Evolutionary conservation across 1,284 basidiomycete species (phyloP).

Genomic region (Cerioporus squamosus): DNA sequence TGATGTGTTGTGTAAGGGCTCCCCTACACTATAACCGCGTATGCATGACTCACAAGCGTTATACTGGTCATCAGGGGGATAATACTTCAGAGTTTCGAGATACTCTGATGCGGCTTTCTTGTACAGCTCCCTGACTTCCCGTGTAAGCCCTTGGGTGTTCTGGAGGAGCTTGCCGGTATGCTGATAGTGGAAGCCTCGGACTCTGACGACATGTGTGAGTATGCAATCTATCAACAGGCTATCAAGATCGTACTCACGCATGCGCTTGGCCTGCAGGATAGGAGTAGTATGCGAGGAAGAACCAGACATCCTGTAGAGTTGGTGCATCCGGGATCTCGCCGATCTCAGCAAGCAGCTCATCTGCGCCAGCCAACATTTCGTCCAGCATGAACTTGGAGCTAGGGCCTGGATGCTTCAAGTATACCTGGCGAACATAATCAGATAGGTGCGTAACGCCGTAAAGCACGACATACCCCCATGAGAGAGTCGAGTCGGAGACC

Average conservation of each 20-base stretch:
- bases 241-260: conserved; percentile 34
- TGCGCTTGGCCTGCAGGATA: conserved; percentile 45
- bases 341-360: conserved; percentile 34
- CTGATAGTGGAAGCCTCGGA: too few species aligned
- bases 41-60: conserved; percentile 25
- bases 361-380: conserved; percentile 33
- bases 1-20: neutral
- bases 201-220: too few species aligned
- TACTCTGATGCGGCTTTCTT: conserved; percentile 31
- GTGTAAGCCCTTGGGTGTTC: neutral
- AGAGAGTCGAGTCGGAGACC: conserved; percentile 35
- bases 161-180: conserved; percentile 5
- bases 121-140: conserved; percentile 11
- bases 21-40: conserved; percentile 10
- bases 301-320: conserved; percentile 26
- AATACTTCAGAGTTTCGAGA: conserved; percentile 29
- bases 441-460: neutral
- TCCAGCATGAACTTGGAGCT: conserved; percentile 27
- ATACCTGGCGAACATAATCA: too few species aligned
- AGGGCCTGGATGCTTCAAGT: conserved; percentile 1
- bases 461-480: conserved; percentile 33
- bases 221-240: neutral
- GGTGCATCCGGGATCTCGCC: conserved; percentile 10
- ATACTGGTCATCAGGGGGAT: conserved; percentile 36
- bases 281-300: conserved; percentile 37